Percentiles rank a stretch among this genome's conserved stretches.
Evolutionary conservation across 176 grass and related monocot genomes (phyloP).

Genomic region (Eleusine indica): DNA sequence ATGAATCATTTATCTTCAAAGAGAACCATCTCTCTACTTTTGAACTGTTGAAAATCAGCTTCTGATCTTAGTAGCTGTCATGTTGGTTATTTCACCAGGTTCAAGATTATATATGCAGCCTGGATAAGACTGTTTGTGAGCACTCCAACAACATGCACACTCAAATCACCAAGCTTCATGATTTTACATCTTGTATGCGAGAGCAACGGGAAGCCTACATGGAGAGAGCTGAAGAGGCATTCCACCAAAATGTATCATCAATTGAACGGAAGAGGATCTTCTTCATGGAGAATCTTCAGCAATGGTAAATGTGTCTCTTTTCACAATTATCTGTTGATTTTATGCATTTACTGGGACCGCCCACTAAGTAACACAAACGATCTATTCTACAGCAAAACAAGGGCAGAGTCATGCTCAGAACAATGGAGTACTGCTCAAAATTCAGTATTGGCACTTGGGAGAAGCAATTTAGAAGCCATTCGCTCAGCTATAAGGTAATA

Average conservation of each 20-base stretch:
- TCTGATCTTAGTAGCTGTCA: not conserved
- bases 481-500: constrained; percentile 68
- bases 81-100: constrained; percentile 52
- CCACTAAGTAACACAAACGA: not conserved
- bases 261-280: constrained; percentile 52
- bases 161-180: constrained; percentile 56
- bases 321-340: not conserved
- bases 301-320: constrained; percentile 42
- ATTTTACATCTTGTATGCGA: constrained; percentile 64
- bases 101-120: not conserved
- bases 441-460: constrained; percentile 51
- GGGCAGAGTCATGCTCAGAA: constrained; percentile 49
- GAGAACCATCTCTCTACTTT: not conserved
- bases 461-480: constrained; percentile 42
- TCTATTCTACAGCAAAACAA: constrained; percentile 54
- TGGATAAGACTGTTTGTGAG: constrained; percentile 45
- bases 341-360: not conserved
- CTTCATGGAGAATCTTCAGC: constrained; percentile 47
- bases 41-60: constrained; percentile 21
- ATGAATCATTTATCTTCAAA: not conserved
- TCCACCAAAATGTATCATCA: constrained; percentile 50
- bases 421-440: constrained; percentile 66
- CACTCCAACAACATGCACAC: constrained; percentile 50
- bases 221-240: constrained; percentile 59
- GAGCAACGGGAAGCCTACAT: constrained; percentile 68